Evolutionary conservation across 768 basidiomycete species (phyloP).

Genomic region (Sistotremastrum suecicum): DNA sequence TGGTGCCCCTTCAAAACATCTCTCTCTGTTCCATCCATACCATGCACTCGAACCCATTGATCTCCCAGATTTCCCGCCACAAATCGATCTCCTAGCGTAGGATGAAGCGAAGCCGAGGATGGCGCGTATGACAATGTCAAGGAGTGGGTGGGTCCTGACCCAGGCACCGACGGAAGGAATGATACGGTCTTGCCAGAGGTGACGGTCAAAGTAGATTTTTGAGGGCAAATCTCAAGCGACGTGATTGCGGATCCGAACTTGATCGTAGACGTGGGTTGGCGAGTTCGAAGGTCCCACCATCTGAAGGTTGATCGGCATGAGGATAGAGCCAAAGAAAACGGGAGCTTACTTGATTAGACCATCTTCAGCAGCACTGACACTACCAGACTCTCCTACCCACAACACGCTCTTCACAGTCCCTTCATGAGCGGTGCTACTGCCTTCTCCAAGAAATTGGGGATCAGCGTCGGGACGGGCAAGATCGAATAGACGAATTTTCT

Average conservation of each 20-base stretch:
- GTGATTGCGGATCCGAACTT: constrained; percentile 71
- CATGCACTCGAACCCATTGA: constrained; percentile 95
- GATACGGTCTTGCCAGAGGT: constrained; percentile 87
- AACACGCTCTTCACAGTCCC: constrained; percentile 88
- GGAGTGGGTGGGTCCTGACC: constrained; percentile 52
- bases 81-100: constrained; percentile 75
- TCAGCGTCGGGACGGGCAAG: constrained; percentile 76
- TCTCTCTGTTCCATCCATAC: constrained; percentile 76
- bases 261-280: constrained; percentile 53
- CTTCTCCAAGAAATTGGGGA: constrained; percentile 63
- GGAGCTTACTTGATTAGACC: constrained; percentile 65
- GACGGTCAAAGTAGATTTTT: constrained; percentile 72
- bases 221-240: constrained; percentile 83
- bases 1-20: constrained; percentile 95
- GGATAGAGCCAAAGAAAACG: background rate
- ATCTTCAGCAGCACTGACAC: constrained; percentile 88
- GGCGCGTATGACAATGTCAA: constrained; percentile 74
- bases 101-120: constrained; percentile 92
- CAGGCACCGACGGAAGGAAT: constrained; percentile 70
- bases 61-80: constrained; percentile 82
- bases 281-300: constrained; percentile 93
- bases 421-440: constrained; percentile 54
- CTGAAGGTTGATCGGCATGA: constrained; percentile 25
- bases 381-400: constrained; percentile 80
- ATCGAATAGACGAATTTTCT: constrained; percentile 93